Percentiles rank a stretch among this genome's conserved stretches.
phyloP scores from a whole-genome alignment of 345 rosid species.

The Streptanthus diversifolius region DNA sequence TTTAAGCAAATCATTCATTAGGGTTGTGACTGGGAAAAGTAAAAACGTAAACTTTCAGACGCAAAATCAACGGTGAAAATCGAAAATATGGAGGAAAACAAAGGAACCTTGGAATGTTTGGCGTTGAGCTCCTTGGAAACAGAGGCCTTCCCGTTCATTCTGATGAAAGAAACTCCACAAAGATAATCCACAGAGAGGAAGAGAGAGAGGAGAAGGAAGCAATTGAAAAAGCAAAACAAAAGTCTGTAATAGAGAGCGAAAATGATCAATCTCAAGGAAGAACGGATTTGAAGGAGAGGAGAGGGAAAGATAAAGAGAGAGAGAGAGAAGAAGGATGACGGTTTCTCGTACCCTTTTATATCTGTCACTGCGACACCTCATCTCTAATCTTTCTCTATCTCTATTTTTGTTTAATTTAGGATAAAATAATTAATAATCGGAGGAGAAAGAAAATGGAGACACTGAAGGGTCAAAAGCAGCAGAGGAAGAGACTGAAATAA shows the following conservation, averaged over 20 bases:
- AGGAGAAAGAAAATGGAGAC: constrained; percentile 19
- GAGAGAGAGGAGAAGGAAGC: neutral
- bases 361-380: constrained; percentile 26
- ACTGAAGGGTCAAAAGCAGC: constrained; percentile 14
- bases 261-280: constrained; percentile 25
- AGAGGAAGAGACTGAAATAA: constrained; percentile 53
- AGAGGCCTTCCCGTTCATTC: constrained; percentile 67
- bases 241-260: constrained; percentile 27
- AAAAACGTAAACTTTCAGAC: neutral
- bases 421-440: neutral
- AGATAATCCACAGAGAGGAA: neutral
- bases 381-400: neutral
- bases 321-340: constrained; percentile 14
- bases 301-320: constrained; percentile 18
- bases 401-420: constrained; percentile 10
- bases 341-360: constrained; percentile 26
- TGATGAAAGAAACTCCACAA: constrained; percentile 17
- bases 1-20: neutral
- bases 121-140: constrained; percentile 77
- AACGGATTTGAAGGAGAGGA: constrained; percentile 39
- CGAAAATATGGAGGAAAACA: neutral
- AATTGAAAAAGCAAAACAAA: neutral
- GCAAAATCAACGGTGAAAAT: neutral
- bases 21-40: neutral
- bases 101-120: constrained; percentile 61